phyloP scores from a whole-genome alignment of 75 land plant species.

The Gnetum montanum region DNA sequence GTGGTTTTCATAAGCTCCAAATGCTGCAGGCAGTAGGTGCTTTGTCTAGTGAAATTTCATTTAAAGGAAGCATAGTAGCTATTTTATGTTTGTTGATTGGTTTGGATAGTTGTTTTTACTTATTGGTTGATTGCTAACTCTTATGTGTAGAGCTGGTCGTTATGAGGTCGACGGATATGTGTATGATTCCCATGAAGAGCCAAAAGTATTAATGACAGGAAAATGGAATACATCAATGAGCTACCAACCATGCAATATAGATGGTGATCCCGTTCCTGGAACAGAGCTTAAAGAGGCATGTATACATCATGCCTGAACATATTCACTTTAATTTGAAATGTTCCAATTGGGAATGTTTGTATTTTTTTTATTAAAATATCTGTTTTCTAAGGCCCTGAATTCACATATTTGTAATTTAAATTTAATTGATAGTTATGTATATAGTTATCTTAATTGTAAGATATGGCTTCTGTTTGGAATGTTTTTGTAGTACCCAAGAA shows the following conservation, averaged over 20 bases:
- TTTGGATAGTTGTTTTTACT: too few species aligned
- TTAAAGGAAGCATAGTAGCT: too few species aligned
- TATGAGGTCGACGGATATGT: conserved; percentile 99
- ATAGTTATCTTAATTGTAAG: too few species aligned
- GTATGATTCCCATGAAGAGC: conserved; percentile 85
- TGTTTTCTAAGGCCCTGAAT: background rate
- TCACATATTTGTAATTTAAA: background rate
- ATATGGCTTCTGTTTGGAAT: too few species aligned
- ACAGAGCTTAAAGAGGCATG: conserved; percentile 89
- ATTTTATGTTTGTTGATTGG: too few species aligned
- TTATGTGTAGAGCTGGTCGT: conserved; percentile 85
- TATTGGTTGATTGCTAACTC: too few species aligned
- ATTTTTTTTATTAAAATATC: background rate
- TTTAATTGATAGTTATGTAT: background rate
- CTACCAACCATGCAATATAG: conserved; percentile 91
- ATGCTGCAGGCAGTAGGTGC: too few species aligned
- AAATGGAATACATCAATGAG: conserved; percentile 92
- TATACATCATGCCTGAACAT: background rate
- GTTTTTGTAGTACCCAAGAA: too few species aligned
- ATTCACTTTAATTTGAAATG: background rate
- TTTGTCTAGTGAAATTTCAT: too few species aligned
- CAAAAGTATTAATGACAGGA: conserved; percentile 93
- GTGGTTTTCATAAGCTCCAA: too few species aligned
- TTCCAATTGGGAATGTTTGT: background rate
- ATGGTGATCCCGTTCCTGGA: conserved; percentile 92